Evolutionary conservation across 495 filamentous ascomycete genomes (phyloP).

Genomic region (Glarea lozoyensis): DNA sequence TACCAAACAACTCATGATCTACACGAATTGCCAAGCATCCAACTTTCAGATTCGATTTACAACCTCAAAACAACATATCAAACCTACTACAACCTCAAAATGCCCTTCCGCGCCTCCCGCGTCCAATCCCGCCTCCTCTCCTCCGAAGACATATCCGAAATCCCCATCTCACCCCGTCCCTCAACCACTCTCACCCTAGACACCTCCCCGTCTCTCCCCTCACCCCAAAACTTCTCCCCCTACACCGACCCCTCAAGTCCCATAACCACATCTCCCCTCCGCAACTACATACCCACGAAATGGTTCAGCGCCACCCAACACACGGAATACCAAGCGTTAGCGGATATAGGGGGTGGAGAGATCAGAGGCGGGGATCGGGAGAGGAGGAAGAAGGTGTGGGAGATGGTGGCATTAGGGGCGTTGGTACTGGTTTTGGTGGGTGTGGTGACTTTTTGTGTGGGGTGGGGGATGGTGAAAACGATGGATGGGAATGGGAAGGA

Average conservation of each 20-base stretch:
- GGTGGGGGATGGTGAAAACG: neutral
- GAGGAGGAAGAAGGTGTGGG: neutral
- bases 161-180: neutral
- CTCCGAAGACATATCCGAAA: neutral
- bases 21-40: neutral
- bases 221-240: neutral
- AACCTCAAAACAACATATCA: neutral
- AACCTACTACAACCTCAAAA: neutral
- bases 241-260: neutral
- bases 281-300: neutral
- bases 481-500: neutral
- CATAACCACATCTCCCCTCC: neutral
- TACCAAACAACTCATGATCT: neutral
- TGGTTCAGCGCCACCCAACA: neutral
- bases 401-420: neutral
- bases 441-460: conserved; percentile 1
- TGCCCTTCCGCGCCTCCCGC: neutral
- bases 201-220: conserved; percentile 1
- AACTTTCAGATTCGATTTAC: neutral
- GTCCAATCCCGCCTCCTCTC: neutral
- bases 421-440: neutral
- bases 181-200: neutral
- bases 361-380: neutral
- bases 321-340: neutral
- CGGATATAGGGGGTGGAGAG: neutral